phyloP scores from a whole-genome alignment of 129 eudicot species.

The Rutidosis leptorrhynchoides region DNA sequence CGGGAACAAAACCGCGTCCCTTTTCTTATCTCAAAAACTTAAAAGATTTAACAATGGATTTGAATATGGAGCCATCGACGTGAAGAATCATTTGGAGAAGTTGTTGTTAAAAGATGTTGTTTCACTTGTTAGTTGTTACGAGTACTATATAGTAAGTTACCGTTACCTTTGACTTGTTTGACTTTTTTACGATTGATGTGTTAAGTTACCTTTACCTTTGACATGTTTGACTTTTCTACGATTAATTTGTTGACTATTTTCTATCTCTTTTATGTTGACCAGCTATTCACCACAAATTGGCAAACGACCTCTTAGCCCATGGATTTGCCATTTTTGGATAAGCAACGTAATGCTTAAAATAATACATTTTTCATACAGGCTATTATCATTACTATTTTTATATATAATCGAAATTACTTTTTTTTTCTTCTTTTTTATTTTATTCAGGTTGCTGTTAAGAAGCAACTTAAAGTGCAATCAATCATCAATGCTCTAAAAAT shows the following conservation, averaged over 20 bases:
- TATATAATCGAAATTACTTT: background rate
- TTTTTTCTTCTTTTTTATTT: slow-evolving; percentile 9
- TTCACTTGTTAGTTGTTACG: slow-evolving; percentile 55
- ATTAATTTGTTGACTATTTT: slow-evolving; percentile 23
- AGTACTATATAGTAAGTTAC: slow-evolving; percentile 54
- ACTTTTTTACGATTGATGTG: too few relatives aligned
- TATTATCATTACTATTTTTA: background rate
- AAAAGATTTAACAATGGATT: slow-evolving; percentile 57
- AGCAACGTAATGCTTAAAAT: slow-evolving; percentile 51
- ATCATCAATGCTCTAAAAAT: slow-evolving; percentile 51
- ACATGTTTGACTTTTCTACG: too few relatives aligned
- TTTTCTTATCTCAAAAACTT: slow-evolving; percentile 67
- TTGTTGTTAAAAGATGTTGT: slow-evolving; percentile 62
- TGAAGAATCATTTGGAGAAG: slow-evolving; percentile 72
- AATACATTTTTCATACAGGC: background rate
- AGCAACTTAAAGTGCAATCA: slow-evolving; percentile 41
- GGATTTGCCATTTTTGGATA: slow-evolving; percentile 88
- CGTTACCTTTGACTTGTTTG: slow-evolving; percentile 7
- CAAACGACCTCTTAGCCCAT: slow-evolving; percentile 45
- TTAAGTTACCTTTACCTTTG: too few relatives aligned
- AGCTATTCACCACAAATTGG: slow-evolving; percentile 50
- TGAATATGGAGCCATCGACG: slow-evolving; percentile 88
- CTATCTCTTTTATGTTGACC: slow-evolving; percentile 7
- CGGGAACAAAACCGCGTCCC: slow-evolving; percentile 61
- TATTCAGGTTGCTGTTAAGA: slow-evolving; percentile 57